Evolutionary conservation across 805 yeast genomes (phyloP).

Genomic region (Starmerella bombi): DNA sequence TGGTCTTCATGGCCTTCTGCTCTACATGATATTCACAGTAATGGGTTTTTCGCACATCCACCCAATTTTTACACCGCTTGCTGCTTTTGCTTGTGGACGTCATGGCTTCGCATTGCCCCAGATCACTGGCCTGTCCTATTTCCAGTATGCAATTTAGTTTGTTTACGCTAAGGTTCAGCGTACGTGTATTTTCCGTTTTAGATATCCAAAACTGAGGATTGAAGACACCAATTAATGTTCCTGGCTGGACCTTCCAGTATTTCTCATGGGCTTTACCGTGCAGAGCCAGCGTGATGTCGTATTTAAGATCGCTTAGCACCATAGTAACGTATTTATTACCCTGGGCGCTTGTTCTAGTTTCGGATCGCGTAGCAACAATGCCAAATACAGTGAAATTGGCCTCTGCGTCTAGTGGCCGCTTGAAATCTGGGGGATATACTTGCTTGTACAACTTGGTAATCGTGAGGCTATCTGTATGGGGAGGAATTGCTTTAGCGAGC

Average conservation of each 20-base stretch:
- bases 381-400: constrained; percentile 77
- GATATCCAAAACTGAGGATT: constrained; percentile 49
- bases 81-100: constrained; percentile 33
- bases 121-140: constrained; percentile 55
- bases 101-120: constrained; percentile 46
- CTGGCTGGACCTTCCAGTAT: constrained; percentile 61
- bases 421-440: constrained; percentile 53
- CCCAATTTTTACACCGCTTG: constrained; percentile 42
- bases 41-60: constrained; percentile 40
- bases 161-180: constrained; percentile 42
- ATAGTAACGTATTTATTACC: constrained; percentile 47
- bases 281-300: constrained; percentile 45
- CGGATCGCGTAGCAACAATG: constrained; percentile 45
- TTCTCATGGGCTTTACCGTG: constrained; percentile 55
- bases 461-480: constrained; percentile 8
- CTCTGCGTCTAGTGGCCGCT: constrained; percentile 43
- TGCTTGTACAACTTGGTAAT: constrained; percentile 26
- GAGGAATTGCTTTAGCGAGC: constrained; percentile 8
- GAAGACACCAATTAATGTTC: constrained; percentile 59
- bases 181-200: constrained; percentile 13
- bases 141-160: constrained; percentile 46
- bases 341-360: constrained; percentile 31
- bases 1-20: constrained; percentile 36
- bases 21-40: constrained; percentile 68
- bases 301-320: constrained; percentile 54